These are phyloP conservation scores for Skeletonema grethae DNA, from an alignment of 108 stramenopile genomes.

Conservation along the genomic window DNA sequence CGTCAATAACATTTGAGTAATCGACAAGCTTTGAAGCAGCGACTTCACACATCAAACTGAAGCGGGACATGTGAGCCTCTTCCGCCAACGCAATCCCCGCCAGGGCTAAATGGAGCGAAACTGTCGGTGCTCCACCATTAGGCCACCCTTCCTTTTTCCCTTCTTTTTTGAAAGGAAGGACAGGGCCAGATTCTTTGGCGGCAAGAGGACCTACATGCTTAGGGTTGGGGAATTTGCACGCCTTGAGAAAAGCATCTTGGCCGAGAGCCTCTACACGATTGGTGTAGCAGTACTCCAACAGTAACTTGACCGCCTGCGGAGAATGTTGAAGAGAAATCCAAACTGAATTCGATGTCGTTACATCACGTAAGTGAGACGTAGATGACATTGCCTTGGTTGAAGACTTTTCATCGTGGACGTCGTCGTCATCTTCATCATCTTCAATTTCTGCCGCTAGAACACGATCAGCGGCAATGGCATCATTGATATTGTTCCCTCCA, in stretches of 20 bases:
- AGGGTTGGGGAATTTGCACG: constrained; percentile 30
- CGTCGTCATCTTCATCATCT: constrained; percentile 67
- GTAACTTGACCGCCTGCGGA: constrained; percentile 81
- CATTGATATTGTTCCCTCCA: constrained; percentile 19
- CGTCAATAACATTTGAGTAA: constrained; percentile 63
- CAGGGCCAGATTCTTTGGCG: constrained; percentile 31
- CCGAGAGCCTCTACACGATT: constrained; percentile 80
- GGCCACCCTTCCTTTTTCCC: constrained; percentile 63
- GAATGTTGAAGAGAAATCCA: constrained; percentile 57
- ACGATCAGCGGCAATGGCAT: constrained; percentile 18
- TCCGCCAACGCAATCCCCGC: constrained; percentile 78
- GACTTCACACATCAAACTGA: constrained; percentile 88
- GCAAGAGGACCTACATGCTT: constrained; percentile 8
- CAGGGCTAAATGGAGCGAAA: constrained; percentile 68
- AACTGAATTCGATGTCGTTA: constrained; percentile 24
- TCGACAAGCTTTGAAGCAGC: constrained; percentile 71
- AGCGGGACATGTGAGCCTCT: constrained; percentile 72
- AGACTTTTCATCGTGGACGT: constrained; percentile 1
- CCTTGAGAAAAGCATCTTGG: constrained; percentile 62
- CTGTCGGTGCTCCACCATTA: constrained; percentile 56
- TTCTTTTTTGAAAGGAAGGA: constrained; percentile 46
- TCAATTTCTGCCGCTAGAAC: constrained; percentile 54
- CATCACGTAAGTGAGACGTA: constrained; percentile 7
- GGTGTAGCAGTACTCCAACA: constrained; percentile 89
- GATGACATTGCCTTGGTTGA: not conserved